These are phyloP conservation scores for Pleurotus tuber-regium DNA, from an alignment of 768 basidiomycete species.

Conservation along the genomic window DNA sequence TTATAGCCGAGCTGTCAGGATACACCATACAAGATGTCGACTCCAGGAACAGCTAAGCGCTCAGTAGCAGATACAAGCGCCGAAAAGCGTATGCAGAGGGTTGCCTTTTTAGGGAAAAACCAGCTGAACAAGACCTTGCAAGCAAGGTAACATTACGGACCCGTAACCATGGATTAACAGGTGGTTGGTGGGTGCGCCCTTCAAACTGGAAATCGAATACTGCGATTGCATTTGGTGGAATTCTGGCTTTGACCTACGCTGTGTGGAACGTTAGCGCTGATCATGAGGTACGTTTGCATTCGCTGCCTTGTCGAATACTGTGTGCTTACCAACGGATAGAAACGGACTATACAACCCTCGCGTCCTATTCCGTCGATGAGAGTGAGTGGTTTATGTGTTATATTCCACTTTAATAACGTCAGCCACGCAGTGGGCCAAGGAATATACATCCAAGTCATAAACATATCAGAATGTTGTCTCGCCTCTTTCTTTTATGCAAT, in stretches of 20 bases:
- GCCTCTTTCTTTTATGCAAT: no score
- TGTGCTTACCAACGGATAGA: slow-evolving; percentile 33
- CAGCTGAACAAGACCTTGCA: no score
- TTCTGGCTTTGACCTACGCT: slow-evolving; percentile 59
- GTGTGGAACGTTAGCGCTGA: slow-evolving; percentile 74
- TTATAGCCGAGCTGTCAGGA: no score
- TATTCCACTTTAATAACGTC: slow-evolving; percentile 3
- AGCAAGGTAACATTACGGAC: no score
- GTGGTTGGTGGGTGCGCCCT: slow-evolving; percentile 96
- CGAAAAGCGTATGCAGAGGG: no score
- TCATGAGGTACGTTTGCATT: slow-evolving; percentile 61
- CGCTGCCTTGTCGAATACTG: not conserved
- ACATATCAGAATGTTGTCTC: no score
- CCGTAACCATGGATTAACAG: slow-evolving; percentile 46
- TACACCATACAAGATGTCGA: no score
- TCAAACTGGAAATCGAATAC: slow-evolving; percentile 90
- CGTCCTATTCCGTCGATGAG: slow-evolving; percentile 78
- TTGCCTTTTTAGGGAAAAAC: no score
- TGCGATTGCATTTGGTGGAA: slow-evolving; percentile 65
- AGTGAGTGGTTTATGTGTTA: slow-evolving; percentile 39
- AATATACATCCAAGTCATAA: no score
- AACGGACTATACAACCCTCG: slow-evolving; percentile 55
- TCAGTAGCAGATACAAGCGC: no score
- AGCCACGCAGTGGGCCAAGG: slow-evolving; percentile 44
- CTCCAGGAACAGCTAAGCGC: no score